A percentile compares a stretch with the other conserved stretches of the same genome.
phyloP scores from a whole-genome alignment of 352 stramenopile genomes.

The Phytophthora sp. region DNA sequence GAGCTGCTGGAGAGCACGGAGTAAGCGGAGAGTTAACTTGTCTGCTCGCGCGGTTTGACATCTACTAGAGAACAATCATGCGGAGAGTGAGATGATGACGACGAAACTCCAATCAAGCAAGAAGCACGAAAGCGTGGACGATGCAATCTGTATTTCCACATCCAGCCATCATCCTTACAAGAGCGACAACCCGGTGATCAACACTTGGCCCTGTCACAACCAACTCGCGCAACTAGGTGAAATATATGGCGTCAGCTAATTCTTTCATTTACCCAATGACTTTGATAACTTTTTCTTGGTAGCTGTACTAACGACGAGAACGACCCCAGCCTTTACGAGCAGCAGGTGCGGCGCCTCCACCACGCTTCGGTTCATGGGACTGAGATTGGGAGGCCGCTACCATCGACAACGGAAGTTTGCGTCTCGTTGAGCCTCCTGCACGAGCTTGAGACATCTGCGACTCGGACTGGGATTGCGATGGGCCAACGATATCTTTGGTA shows the following conservation, averaged over 20 bases:
- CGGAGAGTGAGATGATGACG: neutral
- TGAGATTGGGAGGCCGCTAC: constrained; percentile 58
- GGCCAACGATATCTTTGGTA: constrained; percentile 24
- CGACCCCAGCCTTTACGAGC: constrained; percentile 74
- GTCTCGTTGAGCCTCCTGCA: constrained; percentile 40
- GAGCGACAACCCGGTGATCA: neutral
- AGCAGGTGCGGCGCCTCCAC: constrained; percentile 25
- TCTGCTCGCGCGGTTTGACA: constrained; percentile 1
- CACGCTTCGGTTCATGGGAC: constrained; percentile 34
- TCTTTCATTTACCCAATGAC: constrained; percentile 15
- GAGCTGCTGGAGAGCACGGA: constrained; percentile 56
- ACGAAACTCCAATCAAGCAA: constrained; percentile 4
- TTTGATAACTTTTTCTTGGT: constrained; percentile 14
- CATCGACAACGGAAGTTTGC: constrained; percentile 81
- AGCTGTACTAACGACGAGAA: constrained; percentile 50
- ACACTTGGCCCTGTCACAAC: neutral
- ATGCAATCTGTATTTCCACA: neutral
- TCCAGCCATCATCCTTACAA: neutral
- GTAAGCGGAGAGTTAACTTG: constrained; percentile 3
- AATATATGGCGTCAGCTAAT: constrained; percentile 25
- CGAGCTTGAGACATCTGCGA: constrained; percentile 43
- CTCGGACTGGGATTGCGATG: constrained; percentile 50
- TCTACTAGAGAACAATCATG: constrained; percentile 16
- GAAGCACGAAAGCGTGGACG: neutral
- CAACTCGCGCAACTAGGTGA: constrained; percentile 13